Base-by-base conservation (phyloP, 306 rosid genomes). In the Quercus alba region DNA sequence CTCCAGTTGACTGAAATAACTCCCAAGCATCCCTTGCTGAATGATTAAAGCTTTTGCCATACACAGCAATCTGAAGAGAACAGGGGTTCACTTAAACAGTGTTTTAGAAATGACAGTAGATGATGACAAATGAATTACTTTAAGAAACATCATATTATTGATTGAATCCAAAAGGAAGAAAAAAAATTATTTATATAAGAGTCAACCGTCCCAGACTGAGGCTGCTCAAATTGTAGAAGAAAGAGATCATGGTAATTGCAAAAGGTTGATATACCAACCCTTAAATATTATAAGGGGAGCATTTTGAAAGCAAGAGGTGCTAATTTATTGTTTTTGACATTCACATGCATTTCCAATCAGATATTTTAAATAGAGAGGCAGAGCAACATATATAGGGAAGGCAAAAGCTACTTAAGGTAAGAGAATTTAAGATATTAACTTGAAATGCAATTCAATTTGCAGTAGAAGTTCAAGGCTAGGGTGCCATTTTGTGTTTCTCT, bases 21-120 rank as follows among this genome's bases (percentile, higher is more conserved):
- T 95, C 99, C 99, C 99, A 95, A 1, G 99, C 99, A 87, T 95
- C 99, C 91, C 98, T 93, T 0, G 98, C 99, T 64, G 99, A 93
- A 76, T 56, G 96, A 83, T 95, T 95, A 82, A 95, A 95, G 83
- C 91, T 86, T 89, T 95, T 93, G 11, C 99, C 99, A 83, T 88
- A 88, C 81, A 95, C 96, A 74, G 93, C 99, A 61, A 95, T 95
- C 98, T 95, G 93, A 44, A 81, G 56, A 35, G 56, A 71, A 82
- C 57, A 68, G 35, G 76, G 19, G 67, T 38, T 69, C 8, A 52
- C 35, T 81, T 14, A 81, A 62, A 70, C 7, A 54, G 74, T 77
- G 54, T 78, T 26, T 14, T 61, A 68, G 70, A 74, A 81, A 69
- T 21, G 23, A 28, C 56, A 41, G 57, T 21, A 57, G 55, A 57